A percentile compares a stretch with the other conserved stretches of the same genome.
phyloP scores from a whole-genome alignment of 352 stramenopile genomes.

The Phytophthora capsici region DNA sequence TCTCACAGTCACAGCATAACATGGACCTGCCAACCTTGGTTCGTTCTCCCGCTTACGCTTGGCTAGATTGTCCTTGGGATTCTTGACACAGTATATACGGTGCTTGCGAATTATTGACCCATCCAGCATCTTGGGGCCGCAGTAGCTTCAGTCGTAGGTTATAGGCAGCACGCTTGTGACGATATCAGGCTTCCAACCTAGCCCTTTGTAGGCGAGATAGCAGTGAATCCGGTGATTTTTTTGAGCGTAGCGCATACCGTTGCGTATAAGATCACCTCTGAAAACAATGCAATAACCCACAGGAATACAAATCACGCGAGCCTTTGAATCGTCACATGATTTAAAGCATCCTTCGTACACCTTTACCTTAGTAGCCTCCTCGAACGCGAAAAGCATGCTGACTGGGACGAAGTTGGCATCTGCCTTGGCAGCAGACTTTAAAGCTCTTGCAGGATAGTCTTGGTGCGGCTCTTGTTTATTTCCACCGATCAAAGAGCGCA shows the following conservation, averaged over 20 bases:
- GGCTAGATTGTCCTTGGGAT: neutral
- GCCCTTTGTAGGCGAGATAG: neutral
- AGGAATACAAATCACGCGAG: neutral
- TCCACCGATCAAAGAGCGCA: neutral
- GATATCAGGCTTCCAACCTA: neutral
- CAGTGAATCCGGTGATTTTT: constrained; percentile 5
- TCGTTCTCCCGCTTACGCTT: neutral
- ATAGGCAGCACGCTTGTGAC: neutral
- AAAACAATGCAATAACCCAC: constrained; percentile 14
- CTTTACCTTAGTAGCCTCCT: neutral
- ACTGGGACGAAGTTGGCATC: neutral
- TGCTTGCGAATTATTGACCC: neutral
- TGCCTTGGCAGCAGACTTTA: neutral
- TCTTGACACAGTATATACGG: neutral
- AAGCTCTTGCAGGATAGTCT: neutral
- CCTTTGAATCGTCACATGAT: neutral
- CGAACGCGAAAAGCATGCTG: neutral
- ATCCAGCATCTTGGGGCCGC: neutral
- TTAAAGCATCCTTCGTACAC: neutral
- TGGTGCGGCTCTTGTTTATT: neutral
- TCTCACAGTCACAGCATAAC: neutral
- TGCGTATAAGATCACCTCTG: constrained; percentile 9
- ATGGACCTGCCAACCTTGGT: neutral
- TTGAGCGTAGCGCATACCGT: neutral
- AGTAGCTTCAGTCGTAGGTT: neutral